Conservation (phyloP, 257 asterid genomes). For the Thymus quinquecostatus region DNA sequence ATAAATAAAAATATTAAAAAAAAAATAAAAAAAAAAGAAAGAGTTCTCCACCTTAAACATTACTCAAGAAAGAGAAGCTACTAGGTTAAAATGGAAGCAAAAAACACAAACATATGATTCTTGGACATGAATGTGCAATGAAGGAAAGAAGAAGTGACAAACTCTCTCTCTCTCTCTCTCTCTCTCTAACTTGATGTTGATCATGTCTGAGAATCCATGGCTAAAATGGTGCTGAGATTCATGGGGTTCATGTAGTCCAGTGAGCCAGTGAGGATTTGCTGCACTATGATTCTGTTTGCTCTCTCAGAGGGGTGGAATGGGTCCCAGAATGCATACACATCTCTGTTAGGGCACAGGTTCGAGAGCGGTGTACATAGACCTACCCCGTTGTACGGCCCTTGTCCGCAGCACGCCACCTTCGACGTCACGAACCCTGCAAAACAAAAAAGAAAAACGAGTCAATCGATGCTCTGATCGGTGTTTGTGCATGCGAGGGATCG, state of each 20-base stretch:
- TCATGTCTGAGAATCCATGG: slow-evolving; percentile 50
- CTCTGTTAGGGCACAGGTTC: slow-evolving; percentile 65
- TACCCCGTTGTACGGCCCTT: slow-evolving; percentile 63
- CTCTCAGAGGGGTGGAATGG: slow-evolving; percentile 69
- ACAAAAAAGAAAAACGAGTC: too few species aligned
- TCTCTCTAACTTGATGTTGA: too few species aligned
- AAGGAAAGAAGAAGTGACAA: not conserved
- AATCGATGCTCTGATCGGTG: not conserved
- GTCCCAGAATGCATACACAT: slow-evolving; percentile 67
- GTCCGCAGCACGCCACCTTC: slow-evolving; percentile 72
- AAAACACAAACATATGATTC: slow-evolving; percentile 9
- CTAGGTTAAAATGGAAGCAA: not conserved
- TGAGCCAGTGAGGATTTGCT: slow-evolving; percentile 54
- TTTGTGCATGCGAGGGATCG: too few species aligned
- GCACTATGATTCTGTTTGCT: slow-evolving; percentile 57
- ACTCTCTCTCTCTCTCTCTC: not conserved
- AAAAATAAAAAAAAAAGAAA: not conserved
- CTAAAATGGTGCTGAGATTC: slow-evolving; percentile 71
- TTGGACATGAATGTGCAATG: slow-evolving; percentile 22
- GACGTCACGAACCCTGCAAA: slow-evolving; percentile 59
- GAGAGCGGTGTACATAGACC: slow-evolving; percentile 59
- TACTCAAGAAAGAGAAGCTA: slow-evolving; percentile 13
- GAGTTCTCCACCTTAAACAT: slow-evolving; percentile 4
- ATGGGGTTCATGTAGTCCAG: slow-evolving; percentile 62
- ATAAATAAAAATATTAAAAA: not conserved